These are phyloP conservation scores for Amanita rubescens DNA, from an alignment of 768 basidiomycete genomes.

Conservation along the genomic window DNA sequence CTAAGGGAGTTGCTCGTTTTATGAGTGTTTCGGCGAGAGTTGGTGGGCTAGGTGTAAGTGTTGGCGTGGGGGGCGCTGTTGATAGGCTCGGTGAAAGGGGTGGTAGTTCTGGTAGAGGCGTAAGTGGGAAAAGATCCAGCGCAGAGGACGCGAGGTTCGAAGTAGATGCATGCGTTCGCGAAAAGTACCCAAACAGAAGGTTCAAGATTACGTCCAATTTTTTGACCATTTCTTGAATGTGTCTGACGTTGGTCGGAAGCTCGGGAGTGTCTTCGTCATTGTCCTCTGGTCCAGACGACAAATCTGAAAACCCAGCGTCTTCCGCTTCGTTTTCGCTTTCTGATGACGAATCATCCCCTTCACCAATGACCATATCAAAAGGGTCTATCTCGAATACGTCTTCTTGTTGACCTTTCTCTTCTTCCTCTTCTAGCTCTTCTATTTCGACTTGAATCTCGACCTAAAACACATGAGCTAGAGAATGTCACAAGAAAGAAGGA, in stretches of 20 bases:
- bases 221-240: conserved; percentile 80
- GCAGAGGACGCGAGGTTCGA: conserved; percentile 5
- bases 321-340: conserved; percentile 47
- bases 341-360: conserved; percentile 56
- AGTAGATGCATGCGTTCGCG: conserved; percentile 32
- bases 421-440: conserved; percentile 80
- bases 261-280: conserved; percentile 31
- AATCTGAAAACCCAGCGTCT: conserved; percentile 52
- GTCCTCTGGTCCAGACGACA: conserved; percentile 66
- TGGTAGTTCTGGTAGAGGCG: conserved; percentile 30
- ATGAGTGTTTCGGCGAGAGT: conserved; percentile 19
- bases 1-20: not conserved
- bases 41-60: conserved; percentile 14
- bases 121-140: conserved; percentile 14
- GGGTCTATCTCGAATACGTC: conserved; percentile 71
- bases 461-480: conserved; percentile 28
- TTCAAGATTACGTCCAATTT: conserved; percentile 88
- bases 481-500: conserved; percentile 10
- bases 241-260: conserved; percentile 49
- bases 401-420: conserved; percentile 44
- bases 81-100: conserved; percentile 17
- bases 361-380: conserved; percentile 77
- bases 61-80: not conserved
- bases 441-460: conserved; percentile 96
- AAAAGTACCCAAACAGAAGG: conserved; percentile 81